These are phyloP conservation scores for Cicer arietinum DNA, from an alignment of 306 rosid genomes.

Conservation along the genomic window DNA sequence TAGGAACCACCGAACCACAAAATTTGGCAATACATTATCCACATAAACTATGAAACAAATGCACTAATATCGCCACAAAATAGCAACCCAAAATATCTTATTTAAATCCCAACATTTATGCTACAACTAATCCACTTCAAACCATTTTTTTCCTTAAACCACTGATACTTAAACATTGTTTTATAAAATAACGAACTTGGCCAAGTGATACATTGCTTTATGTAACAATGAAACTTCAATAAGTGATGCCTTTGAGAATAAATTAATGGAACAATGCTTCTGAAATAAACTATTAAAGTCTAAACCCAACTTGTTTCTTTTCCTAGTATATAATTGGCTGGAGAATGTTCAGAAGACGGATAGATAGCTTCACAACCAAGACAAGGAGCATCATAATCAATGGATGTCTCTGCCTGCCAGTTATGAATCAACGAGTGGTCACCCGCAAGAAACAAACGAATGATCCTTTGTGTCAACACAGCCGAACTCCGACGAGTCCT, in stretches of 20 bases:
- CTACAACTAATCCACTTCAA: not conserved
- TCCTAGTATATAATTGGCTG: not conserved
- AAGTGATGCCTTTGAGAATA: not conserved
- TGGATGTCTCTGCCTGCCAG: no score
- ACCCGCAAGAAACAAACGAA: no score
- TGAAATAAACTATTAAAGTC: not conserved
- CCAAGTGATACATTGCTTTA: not conserved
- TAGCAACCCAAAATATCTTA: not conserved
- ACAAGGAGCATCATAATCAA: not conserved
- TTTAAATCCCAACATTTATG: not conserved
- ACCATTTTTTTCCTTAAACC: no score
- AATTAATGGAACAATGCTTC: not conserved
- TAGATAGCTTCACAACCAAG: conserved; percentile 25
- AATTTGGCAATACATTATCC: not conserved
- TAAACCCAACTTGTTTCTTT: not conserved
- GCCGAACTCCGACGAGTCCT: not conserved
- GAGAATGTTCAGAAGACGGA: not conserved
- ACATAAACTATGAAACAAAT: not conserved
- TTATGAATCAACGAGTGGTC: no score
- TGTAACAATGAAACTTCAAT: not conserved
- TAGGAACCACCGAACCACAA: conserved; percentile 2
- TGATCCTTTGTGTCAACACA: no score
- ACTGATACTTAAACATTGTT: not conserved
- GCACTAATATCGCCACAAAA: conserved; percentile 9
- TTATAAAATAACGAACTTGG: not conserved